phyloP scores from a whole-genome alignment of 1,284 basidiomycete genomes.

The Rhizopogon hawkerae region DNA sequence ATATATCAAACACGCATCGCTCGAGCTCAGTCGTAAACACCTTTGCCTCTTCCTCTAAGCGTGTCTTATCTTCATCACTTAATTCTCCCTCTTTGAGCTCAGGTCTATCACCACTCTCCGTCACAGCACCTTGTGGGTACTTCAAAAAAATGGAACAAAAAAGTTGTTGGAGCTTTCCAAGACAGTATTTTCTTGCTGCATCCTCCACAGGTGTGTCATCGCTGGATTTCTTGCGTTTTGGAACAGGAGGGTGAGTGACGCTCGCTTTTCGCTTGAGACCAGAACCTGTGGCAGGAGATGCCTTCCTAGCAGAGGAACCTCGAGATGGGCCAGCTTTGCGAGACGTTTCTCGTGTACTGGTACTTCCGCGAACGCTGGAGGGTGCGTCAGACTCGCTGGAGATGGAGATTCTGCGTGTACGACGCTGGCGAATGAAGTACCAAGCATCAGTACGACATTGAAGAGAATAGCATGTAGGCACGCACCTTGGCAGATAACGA shows the following conservation, averaged over 20 bases:
- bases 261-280: slow-evolving; percentile 36
- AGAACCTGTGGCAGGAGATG: slow-evolving; percentile 15
- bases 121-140: slow-evolving; percentile 41
- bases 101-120: slow-evolving; percentile 20
- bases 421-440: slow-evolving; percentile 24
- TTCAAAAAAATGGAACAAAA: slow-evolving; percentile 59
- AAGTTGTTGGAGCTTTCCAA: slow-evolving; percentile 61
- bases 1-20: slow-evolving; percentile 59
- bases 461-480: slow-evolving; percentile 12
- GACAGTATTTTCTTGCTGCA: slow-evolving; percentile 66
- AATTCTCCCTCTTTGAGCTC: slow-evolving; percentile 35
- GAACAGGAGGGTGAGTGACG: slow-evolving; percentile 24
- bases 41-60: slow-evolving; percentile 44
- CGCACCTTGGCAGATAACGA: slow-evolving; percentile 36
- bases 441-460: slow-evolving; percentile 9
- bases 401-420: slow-evolving; percentile 30
- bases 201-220: slow-evolving; percentile 44
- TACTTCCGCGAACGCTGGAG: slow-evolving; percentile 26
- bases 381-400: slow-evolving; percentile 37
- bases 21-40: slow-evolving; percentile 62
- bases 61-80: slow-evolving; percentile 51
- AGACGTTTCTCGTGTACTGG: slow-evolving; percentile 2
- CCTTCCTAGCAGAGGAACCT: slow-evolving; percentile 15
- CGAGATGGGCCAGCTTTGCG: slow-evolving; percentile 20
- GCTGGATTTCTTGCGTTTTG: slow-evolving; percentile 41